Evolutionary conservation across 352 stramenopile genomes (phyloP), one percentile per base, ranked within the genome.

Genomic region (Achlya hypogyna): DNA sequence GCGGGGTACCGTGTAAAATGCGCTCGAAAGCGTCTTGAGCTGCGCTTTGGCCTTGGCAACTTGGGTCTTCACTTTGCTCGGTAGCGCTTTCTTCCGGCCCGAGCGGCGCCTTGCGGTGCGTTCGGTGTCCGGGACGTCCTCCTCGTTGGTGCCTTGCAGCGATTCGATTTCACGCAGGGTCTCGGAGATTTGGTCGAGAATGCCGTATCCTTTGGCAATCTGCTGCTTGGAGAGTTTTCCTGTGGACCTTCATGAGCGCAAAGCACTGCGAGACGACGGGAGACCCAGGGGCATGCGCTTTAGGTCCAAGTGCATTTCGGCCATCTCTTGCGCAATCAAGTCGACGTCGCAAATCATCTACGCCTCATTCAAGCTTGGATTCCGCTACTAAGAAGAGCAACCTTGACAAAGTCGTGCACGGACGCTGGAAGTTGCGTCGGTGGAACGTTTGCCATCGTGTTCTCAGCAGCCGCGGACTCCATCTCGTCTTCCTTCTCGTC

Each of bases 11-110:
- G 79, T 78, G 71, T 90, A 90, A 51, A 90, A 88, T 28, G 83
- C 75, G 45, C 74, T 87, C 12, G 78, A 83, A 9, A 87, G 75
- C 20, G 71, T 27, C 45, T 87, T 87, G 9, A 90, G 69, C 29
- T 79, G 62, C 0, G 49, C 32, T 28, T 74, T 76, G 6, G 77
- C 71, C 53, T 69, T 72, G 9, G 62, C 42, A 5, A 77, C 71
- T 35, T 77, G 20, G 4, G 69, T 75, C 52, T 16, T 65, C 4
- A 27, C 31, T 58, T 32, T 71, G 43, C 51, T 68, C 62, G 51
- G 72, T 47, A 34, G 14, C 6, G 53, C 25, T 16, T 34, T 18
- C 35, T 63, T 63, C 20, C 53, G 53, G 14, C 31, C 27, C 4
- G 53, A 63, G 22, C 53, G 53, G 18, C 53, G 53, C 9, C 32